Conservation (phyloP, 257 asterid genomes). For the Thymus mandschuricus region DNA sequence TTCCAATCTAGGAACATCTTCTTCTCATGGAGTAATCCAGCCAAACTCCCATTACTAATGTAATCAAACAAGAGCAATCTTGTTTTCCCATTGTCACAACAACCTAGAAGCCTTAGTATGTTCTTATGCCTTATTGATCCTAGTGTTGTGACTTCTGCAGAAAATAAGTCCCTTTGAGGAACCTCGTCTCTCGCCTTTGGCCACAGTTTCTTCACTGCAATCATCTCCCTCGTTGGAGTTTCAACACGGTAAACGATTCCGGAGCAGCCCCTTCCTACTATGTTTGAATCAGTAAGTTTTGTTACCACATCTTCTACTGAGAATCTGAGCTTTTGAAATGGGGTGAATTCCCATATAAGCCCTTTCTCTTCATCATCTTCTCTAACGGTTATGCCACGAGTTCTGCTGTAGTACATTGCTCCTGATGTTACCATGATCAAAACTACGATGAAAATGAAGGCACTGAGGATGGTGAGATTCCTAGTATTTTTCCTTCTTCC, state of each 20-base stretch:
- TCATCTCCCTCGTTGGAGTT: conserved; percentile 49
- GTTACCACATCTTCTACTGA: conserved; percentile 59
- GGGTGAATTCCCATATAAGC: conserved; percentile 62
- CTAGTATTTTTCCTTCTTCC: conserved; percentile 46
- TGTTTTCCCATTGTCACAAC: conserved; percentile 74
- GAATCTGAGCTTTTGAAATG: conserved; percentile 69
- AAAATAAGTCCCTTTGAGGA: conserved; percentile 61
- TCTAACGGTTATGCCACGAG: conserved; percentile 30
- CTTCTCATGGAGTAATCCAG: conserved; percentile 63
- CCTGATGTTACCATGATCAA: conserved; percentile 39
- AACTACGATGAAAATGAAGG: conserved; percentile 42
- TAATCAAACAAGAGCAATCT: conserved; percentile 70
- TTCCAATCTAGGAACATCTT: conserved; percentile 59
- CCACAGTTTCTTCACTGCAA: conserved; percentile 73
- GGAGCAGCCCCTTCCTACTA: conserved; percentile 73
- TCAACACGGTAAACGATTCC: conserved; percentile 72
- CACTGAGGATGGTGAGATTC: conserved; percentile 44
- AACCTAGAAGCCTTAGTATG: conserved; percentile 72
- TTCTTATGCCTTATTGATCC: conserved; percentile 76
- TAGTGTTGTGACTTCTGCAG: conserved; percentile 67
- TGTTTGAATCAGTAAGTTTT: conserved; percentile 61
- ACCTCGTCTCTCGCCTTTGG: conserved; percentile 56
- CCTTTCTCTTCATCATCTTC: conserved; percentile 52
- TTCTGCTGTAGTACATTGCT: conserved; percentile 41
- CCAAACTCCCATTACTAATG: conserved; percentile 71